Base-by-base conservation (phyloP, 2,329 filamentous ascomycete species). In the Verticillium alfalfae region DNA sequence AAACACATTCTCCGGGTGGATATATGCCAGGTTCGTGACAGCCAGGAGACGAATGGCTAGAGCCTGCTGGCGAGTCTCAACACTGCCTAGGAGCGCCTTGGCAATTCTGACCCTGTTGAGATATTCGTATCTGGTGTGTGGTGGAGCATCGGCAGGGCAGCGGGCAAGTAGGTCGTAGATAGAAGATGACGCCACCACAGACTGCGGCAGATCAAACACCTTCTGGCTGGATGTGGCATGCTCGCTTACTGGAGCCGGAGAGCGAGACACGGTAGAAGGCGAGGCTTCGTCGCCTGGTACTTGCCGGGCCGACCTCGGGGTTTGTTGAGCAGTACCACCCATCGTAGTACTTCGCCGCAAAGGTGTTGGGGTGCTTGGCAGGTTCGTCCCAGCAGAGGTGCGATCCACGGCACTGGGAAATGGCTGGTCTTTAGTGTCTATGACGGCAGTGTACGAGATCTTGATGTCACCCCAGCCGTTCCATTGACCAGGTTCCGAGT, bases 21-120 rank as follows among this genome's bases (percentile, higher is more conserved):
- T 91, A 72, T 96, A 97, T 2, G 93, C 92, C 65, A 99, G 76
- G 69, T 98, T 99, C 31, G 91, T 90, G 63, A 98, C 88, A 15
- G 94, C 93, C 52, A 99, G 81, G 41, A 98, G 80, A 37, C 94
- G 90, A 60, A 94, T 87, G 39, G 90, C 87, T 57, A 99, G 81
- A 16, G 94, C 87, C 67, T 90, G 84, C 70, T 92, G 90, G 55
- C 93, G 86, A 26, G 85, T 84, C 62, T 88, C 82, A 13, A 81
- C 72, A 1, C 90, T 88, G 1, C 81, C 83, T 37, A 86, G 80
- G 62, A 99, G 81, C 15, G 92, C 92, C 73, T 93, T 90, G n/a
- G 93, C 91, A 62, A 90, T 86, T 62, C 95, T 88, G 26, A 97
- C 77, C 60, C 92, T 89, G 67, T 94, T 89, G 54, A 99, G 85